These are phyloP conservation scores for Scenedesmus sp. DNA, from an alignment of 163 green algal species.

Conservation along the genomic window DNA sequence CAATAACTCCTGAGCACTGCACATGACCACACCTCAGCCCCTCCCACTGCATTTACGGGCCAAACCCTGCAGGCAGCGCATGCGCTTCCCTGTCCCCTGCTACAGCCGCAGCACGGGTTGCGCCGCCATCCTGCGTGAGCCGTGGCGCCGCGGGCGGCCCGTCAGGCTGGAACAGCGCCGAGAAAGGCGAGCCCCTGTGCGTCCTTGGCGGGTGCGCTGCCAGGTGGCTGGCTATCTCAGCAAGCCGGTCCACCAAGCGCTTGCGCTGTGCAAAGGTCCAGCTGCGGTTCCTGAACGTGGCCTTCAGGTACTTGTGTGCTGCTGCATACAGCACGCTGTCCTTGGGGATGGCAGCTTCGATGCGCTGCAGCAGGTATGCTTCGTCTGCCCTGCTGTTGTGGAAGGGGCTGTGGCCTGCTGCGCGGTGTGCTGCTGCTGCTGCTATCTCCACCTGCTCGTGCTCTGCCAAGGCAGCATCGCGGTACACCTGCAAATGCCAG, in stretches of 20 bases:
- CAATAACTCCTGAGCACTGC: too few species aligned
- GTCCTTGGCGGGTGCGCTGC: slow-evolving; percentile 40
- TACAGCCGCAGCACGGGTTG: not conserved
- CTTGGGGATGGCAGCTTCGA: slow-evolving; percentile 51
- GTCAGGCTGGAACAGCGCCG: slow-evolving; percentile 56
- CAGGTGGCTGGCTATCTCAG: slow-evolving; percentile 62
- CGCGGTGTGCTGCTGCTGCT: slow-evolving; percentile 27
- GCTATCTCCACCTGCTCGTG: slow-evolving; percentile 36
- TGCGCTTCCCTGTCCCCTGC: not conserved
- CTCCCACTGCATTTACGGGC: not conserved
- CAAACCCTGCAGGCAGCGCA: slow-evolving; percentile 34
- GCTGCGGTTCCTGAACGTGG: slow-evolving; percentile 56
- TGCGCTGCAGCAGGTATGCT: slow-evolving; percentile 57
- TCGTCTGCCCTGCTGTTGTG: slow-evolving; percentile 61
- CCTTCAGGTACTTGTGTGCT: slow-evolving; percentile 63
- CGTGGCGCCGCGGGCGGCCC: slow-evolving; percentile 42
- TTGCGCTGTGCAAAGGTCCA: slow-evolving; percentile 66
- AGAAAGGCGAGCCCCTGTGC: slow-evolving; percentile 64
- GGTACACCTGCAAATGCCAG: slow-evolving; percentile 53
- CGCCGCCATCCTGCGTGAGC: slow-evolving; percentile 1
- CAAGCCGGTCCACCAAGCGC: slow-evolving; percentile 58
- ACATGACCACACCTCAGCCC: too few species aligned
- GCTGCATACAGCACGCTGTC: slow-evolving; percentile 57
- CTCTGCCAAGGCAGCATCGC: slow-evolving; percentile 60
- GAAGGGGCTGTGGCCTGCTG: slow-evolving; percentile 58